These are phyloP conservation scores for Solanum sejunctum DNA, from an alignment of 257 asterid species.

Conservation along the genomic window DNA sequence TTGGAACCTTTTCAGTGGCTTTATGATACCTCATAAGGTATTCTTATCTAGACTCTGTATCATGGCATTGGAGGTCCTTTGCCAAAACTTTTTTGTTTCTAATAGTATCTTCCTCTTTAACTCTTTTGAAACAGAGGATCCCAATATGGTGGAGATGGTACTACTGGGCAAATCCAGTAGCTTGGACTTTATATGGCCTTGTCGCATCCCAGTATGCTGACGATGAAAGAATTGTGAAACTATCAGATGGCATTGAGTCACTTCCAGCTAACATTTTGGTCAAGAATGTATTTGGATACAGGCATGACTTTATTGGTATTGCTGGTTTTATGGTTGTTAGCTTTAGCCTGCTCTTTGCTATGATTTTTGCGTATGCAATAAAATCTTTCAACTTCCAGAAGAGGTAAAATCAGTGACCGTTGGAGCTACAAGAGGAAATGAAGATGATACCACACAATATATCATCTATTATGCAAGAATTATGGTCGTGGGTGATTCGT, in stretches of 20 bases:
- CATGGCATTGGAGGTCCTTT: not conserved
- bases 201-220: slow-evolving; percentile 71
- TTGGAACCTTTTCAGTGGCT: slow-evolving; percentile 94
- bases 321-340: slow-evolving; percentile 74
- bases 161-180: slow-evolving; percentile 93
- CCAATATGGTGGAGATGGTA: slow-evolving; percentile 99
- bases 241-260: slow-evolving; percentile 45
- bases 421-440: not conserved
- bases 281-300: slow-evolving; percentile 55
- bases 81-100: not conserved
- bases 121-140: slow-evolving; percentile 40
- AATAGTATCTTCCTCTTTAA: not conserved
- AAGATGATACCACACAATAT: not conserved
- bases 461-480: not conserved
- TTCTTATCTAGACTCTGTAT: not conserved
- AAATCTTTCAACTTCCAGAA: slow-evolving; percentile 78
- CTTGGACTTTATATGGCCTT: slow-evolving; percentile 88
- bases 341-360: slow-evolving; percentile 54
- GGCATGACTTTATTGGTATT: slow-evolving; percentile 58
- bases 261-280: slow-evolving; percentile 34
- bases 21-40: slow-evolving; percentile 93
- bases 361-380: slow-evolving; percentile 70
- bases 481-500: not conserved
- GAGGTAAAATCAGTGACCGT: slow-evolving; percentile 21
- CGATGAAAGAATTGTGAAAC: slow-evolving; percentile 34